Percentiles rank a stretch among this genome's conserved stretches.
phyloP scores from a whole-genome alignment of 306 rosid species.

The Rosa chinensis region DNA sequence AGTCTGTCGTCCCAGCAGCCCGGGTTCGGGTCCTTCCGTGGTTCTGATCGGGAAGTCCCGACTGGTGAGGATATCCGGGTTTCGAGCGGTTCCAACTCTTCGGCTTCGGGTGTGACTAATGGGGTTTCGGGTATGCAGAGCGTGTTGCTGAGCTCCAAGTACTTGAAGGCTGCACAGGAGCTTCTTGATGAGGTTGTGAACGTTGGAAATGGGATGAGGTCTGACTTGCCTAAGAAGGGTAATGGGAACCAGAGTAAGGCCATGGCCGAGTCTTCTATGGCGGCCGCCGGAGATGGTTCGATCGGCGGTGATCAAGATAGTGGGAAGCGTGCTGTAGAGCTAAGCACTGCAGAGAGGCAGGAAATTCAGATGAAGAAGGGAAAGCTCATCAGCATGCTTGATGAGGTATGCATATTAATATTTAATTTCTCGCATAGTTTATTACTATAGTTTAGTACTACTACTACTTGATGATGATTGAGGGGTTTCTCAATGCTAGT shows the following conservation, averaged over 20 bases:
- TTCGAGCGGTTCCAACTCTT: conserved; percentile 59
- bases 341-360: conserved; percentile 85
- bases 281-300: conserved; percentile 51
- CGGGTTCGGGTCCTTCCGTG: conserved; percentile 52
- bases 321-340: conserved; percentile 54
- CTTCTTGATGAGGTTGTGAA: conserved; percentile 82
- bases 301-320: conserved; percentile 42
- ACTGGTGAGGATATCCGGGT: conserved; percentile 55
- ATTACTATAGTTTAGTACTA: neutral
- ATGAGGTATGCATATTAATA: conserved; percentile 55
- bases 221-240: conserved; percentile 44
- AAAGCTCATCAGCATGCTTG: conserved; percentile 87
- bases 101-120: conserved; percentile 63
- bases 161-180: conserved; percentile 85
- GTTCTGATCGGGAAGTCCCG: conserved; percentile 43
- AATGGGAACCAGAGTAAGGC: conserved; percentile 38
- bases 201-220: conserved; percentile 59
- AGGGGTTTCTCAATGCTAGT: neutral
- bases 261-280: conserved; percentile 55
- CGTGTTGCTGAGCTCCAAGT: conserved; percentile 75
- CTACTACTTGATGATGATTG: neutral
- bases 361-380: conserved; percentile 97
- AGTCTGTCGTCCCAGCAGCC: conserved; percentile 77
- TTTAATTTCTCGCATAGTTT: neutral
- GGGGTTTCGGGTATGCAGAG: conserved; percentile 79